Percentiles rank a stretch among this genome's conserved stretches.
Conservation (phyloP, 495 filamentous ascomycete genomes). For the Aspergillus cristatus region DNA sequence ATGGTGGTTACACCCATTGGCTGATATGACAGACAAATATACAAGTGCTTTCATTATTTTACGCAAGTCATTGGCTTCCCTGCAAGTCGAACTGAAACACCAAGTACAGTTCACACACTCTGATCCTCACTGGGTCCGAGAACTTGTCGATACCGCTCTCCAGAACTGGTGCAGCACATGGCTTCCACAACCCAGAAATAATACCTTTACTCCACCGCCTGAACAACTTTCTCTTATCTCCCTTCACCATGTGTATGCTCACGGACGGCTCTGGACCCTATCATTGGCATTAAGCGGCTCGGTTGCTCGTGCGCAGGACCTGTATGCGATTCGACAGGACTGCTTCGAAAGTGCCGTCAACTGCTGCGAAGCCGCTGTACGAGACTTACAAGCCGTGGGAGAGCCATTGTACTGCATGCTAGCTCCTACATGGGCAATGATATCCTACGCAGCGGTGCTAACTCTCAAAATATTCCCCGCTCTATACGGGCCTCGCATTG, state of each 20-base stretch:
- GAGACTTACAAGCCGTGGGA: constrained; percentile 12
- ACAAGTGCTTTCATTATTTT: constrained; percentile 19
- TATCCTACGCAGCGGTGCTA: constrained; percentile 17
- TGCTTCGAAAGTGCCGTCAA: constrained; percentile 30
- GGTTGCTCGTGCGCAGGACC: constrained; percentile 1
- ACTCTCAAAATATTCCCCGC: constrained; percentile 14
- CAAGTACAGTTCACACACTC: constrained; percentile 1
- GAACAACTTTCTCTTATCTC: constrained; percentile 13
- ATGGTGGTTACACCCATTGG: constrained; percentile 19
- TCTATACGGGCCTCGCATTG: constrained; percentile 6
- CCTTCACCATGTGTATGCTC: constrained; percentile 17
- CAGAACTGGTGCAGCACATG: constrained; percentile 12
- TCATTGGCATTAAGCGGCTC: constrained; percentile 15
- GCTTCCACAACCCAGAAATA: constrained; percentile 5
- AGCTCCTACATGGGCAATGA: constrained; percentile 25
- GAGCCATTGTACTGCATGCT: constrained; percentile 23
- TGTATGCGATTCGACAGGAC: constrained; percentile 38
- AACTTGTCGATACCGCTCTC: constrained; percentile 11
- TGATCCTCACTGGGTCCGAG: constrained; percentile 15
- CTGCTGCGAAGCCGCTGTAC: constrained; percentile 16
- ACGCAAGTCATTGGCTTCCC: constrained; percentile 7
- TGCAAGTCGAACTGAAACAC: constrained; percentile 8
- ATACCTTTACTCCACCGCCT: not conserved
- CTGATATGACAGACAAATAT: constrained; percentile 17
- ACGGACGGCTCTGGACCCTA: constrained; percentile 19